Evolutionary conservation across 352 stramenopile species (phyloP).

Genomic region (Phytophthora crassamura): DNA sequence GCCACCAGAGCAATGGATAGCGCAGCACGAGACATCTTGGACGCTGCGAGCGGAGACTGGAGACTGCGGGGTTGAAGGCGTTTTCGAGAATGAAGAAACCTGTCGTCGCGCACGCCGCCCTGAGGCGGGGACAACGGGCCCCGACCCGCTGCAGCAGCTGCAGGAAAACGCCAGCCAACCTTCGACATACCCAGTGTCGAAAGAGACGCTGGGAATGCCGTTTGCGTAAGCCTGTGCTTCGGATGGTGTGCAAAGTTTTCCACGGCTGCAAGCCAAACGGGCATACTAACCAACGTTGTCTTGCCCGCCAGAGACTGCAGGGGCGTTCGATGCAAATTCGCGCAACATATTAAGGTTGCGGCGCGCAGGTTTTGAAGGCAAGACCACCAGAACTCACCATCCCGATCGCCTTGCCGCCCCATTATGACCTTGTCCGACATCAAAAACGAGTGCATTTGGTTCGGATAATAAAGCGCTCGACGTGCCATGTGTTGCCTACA

Average conservation of each 20-base stretch:
- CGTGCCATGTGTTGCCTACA: not conserved
- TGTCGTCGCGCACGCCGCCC: not conserved
- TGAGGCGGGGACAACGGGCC: not conserved
- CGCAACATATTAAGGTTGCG: no score
- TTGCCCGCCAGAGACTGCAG: no score
- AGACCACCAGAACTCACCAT: slow-evolving; percentile 24
- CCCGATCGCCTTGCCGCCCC: not conserved
- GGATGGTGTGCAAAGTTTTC: slow-evolving; percentile 30
- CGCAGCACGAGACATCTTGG: slow-evolving; percentile 17
- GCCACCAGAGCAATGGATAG: slow-evolving; percentile 27
- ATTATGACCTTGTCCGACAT: slow-evolving; percentile 21
- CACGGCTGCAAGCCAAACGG: not conserved
- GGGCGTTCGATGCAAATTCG: no score
- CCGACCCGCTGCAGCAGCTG: no score
- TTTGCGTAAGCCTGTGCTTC: slow-evolving; percentile 6
- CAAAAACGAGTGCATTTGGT: slow-evolving; percentile 15
- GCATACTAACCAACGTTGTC: no score
- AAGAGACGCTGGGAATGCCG: not conserved
- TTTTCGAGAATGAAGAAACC: slow-evolving; percentile 12
- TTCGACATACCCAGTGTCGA: not conserved
- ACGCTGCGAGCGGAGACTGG: not conserved
- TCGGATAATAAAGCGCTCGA: slow-evolving; percentile 16
- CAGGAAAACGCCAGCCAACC: no score
- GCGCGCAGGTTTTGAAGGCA: not conserved
- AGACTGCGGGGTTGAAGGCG: not conserved